Conservation (phyloP, 345 rosid species). For the Arabidopsis suecica region DNA sequence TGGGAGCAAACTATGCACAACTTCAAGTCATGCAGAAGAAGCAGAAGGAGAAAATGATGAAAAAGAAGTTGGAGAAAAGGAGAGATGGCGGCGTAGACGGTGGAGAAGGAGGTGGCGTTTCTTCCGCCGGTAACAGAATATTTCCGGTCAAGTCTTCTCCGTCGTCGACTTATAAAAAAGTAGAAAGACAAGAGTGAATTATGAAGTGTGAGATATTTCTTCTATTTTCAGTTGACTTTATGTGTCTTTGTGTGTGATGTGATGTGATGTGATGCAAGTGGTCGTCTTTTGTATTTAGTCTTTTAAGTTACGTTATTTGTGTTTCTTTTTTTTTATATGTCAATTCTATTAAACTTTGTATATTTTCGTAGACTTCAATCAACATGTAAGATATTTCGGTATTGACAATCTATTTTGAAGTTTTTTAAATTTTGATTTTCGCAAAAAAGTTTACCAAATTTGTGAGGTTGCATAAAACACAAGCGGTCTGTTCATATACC, state of each 20-base stretch:
- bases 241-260: slow-evolving; percentile 24
- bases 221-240: slow-evolving; percentile 10
- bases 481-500: neutral
- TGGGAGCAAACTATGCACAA: slow-evolving; percentile 48
- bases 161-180: slow-evolving; percentile 19
- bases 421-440: neutral
- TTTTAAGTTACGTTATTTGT: slow-evolving; percentile 25
- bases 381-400: slow-evolving; percentile 1
- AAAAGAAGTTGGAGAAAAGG: slow-evolving; percentile 40
- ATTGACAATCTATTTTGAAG: neutral
- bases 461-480: neutral
- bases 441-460: neutral
- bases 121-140: slow-evolving; percentile 40
- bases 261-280: slow-evolving; percentile 23
- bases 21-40: slow-evolving; percentile 44
- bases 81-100: slow-evolving; percentile 25
- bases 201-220: slow-evolving; percentile 23
- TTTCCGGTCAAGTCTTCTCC: slow-evolving; percentile 41
- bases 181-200: slow-evolving; percentile 28
- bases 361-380: slow-evolving; percentile 5
- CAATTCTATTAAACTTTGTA: neutral
- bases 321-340: neutral
- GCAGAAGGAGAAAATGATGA: slow-evolving; percentile 46
- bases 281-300: slow-evolving; percentile 4
- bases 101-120: slow-evolving; percentile 30